Percentiles rank a stretch among this genome's conserved stretches.
Evolutionary conservation across 176 grass and related monocot genomes (phyloP).

Genomic region (Thinopyrum elongatum): DNA sequence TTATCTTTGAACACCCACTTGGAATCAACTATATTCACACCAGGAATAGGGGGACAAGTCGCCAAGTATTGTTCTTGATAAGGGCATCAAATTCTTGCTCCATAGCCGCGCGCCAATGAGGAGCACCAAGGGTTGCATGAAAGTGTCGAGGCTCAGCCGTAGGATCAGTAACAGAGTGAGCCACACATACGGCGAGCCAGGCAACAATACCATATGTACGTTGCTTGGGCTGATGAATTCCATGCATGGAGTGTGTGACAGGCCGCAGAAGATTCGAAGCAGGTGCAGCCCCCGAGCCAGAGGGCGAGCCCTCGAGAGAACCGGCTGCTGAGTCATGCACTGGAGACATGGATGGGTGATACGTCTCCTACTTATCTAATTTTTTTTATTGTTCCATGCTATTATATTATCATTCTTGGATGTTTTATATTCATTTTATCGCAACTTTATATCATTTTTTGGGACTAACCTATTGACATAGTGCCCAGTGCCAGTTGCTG

Average conservation of each 20-base stretch:
- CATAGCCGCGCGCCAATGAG: neutral
- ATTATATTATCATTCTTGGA: too few species aligned
- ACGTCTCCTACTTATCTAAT: too few species aligned
- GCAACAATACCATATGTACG: neutral
- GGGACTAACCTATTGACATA: too few species aligned
- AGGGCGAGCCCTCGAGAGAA: neutral
- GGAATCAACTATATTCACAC: too few species aligned
- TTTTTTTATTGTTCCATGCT: too few species aligned
- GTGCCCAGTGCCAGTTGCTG: too few species aligned
- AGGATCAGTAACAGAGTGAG: neutral
- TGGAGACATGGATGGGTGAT: neutral
- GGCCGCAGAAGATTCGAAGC: neutral
- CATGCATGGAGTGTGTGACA: neutral
- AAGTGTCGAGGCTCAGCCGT: too few species aligned
- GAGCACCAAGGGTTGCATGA: neutral
- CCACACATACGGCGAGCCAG: neutral
- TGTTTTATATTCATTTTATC: too few species aligned
- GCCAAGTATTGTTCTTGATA: neutral
- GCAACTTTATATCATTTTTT: too few species aligned
- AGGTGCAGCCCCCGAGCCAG: neutral
- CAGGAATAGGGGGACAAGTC: too few species aligned
- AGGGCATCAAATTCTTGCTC: neutral
- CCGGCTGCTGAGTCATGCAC: neutral
- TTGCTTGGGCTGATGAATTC: neutral
- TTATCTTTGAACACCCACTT: neutral